phyloP scores from a whole-genome alignment of 352 stramenopile species.

The Pythium utonaiense region DNA sequence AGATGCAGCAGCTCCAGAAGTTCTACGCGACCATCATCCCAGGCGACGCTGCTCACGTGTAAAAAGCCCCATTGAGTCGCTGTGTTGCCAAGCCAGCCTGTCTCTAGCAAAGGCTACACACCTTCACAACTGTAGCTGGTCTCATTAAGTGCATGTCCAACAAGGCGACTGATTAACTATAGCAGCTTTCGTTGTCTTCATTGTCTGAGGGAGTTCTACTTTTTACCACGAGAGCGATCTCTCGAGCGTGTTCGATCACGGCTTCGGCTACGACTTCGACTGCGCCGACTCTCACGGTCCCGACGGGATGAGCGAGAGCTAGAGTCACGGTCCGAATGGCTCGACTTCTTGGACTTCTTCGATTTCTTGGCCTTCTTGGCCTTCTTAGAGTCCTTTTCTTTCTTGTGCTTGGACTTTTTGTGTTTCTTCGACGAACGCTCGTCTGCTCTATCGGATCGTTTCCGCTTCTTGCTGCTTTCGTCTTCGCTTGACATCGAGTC shows the following conservation, averaged over 20 bases:
- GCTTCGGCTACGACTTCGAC: slow-evolving; percentile 9
- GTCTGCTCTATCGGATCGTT: background rate
- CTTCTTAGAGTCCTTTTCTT: slow-evolving; percentile 14
- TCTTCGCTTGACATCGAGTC: slow-evolving; percentile 2
- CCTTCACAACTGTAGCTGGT: too few relatives aligned
- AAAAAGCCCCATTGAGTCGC: slow-evolving; percentile 1
- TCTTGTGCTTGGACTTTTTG: slow-evolving; percentile 15
- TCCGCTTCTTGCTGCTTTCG: slow-evolving; percentile 1
- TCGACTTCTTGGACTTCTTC: slow-evolving; percentile 8
- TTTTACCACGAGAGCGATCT: background rate
- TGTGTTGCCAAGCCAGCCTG: too few relatives aligned
- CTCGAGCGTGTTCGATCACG: background rate
- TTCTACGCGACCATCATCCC: slow-evolving; percentile 60
- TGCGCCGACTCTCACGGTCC: background rate
- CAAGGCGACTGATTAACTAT: background rate
- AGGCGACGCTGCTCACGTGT: slow-evolving; percentile 50
- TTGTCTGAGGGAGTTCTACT: background rate
- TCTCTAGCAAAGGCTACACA: too few relatives aligned
- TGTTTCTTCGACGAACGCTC: slow-evolving; percentile 4
- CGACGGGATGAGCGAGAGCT: background rate
- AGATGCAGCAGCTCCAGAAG: slow-evolving; percentile 72
- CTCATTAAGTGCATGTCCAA: too few relatives aligned
- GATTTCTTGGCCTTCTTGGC: slow-evolving; percentile 9
- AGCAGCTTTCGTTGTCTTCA: background rate
- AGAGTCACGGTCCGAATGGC: background rate